Percentiles rank a stretch among this genome's conserved stretches.
Conservation (phyloP, 257 asterid species). For the Osmanthus fragrans region DNA sequence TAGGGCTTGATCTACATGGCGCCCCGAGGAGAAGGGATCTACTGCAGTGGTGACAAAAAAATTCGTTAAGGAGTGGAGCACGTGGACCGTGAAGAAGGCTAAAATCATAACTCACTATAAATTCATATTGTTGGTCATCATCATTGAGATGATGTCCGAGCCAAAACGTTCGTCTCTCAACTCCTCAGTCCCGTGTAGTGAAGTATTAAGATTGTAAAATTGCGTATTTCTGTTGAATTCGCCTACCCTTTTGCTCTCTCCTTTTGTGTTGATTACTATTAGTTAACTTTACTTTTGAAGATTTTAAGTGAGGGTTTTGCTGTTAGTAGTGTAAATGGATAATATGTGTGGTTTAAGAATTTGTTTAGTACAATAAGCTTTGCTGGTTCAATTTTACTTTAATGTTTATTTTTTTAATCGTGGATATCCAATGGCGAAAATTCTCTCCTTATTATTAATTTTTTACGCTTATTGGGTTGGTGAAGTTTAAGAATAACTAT, state of each 20-base stretch:
- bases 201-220: background rate
- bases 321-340: background rate
- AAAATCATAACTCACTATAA: no score
- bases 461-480: background rate
- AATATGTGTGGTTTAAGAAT: background rate
- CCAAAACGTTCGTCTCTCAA: constrained; percentile 80
- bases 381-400: background rate
- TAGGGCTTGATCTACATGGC: no score
- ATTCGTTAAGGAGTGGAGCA: no score
- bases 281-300: constrained; percentile 31
- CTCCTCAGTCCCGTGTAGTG: constrained; percentile 81
- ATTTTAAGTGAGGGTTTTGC: background rate
- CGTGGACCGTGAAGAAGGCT: no score
- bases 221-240: constrained; percentile 13
- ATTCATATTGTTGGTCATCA: no score
- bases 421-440: background rate
- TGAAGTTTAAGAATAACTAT: no score
- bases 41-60: no score
- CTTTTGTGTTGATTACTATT: constrained; percentile 20
- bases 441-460: background rate
- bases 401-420: background rate
- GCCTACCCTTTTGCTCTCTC: background rate
- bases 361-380: background rate
- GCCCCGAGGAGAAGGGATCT: no score
- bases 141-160: constrained; percentile 16